Evolutionary conservation across 2,329 filamentous ascomycete genomes (phyloP).

Genomic region (Aotearoamyces nothofagi): DNA sequence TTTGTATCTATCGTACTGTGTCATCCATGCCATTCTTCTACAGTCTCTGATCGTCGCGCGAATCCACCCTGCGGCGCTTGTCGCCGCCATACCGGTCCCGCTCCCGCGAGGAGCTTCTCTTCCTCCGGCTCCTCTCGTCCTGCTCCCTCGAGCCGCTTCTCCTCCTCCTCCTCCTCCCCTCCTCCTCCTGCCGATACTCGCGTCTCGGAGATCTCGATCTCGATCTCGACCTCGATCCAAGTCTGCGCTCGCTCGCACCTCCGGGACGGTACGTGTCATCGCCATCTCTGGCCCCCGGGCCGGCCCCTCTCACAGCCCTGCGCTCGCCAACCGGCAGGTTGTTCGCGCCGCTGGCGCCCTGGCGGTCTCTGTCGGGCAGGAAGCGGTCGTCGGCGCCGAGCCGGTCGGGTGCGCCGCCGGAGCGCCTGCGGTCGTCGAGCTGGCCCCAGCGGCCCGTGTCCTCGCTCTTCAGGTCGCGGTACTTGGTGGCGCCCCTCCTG

Average conservation of each 20-base stretch:
- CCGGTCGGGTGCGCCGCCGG: conserved; percentile 21
- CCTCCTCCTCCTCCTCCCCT: conserved; percentile 1
- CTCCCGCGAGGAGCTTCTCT: conserved; percentile 41
- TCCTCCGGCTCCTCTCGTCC: conserved; percentile 32
- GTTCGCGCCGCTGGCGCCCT: conserved; percentile 48
- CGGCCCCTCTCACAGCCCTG: conserved; percentile 13
- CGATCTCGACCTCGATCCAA: conserved; percentile 25
- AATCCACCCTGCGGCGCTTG: conserved; percentile 43
- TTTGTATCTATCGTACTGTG: no score
- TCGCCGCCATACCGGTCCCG: conserved; percentile 36
- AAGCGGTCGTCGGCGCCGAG: conserved; percentile 50
- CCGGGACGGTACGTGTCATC: conserved; percentile 17
- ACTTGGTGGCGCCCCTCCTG: conserved; percentile 80
- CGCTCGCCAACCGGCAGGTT: conserved; percentile 53
- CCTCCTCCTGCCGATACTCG: conserved; percentile 27
- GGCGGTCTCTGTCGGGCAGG: conserved; percentile 39
- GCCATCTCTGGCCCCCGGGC: conserved; percentile 19
- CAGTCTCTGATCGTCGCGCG: no score
- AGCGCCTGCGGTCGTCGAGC: conserved; percentile 32
- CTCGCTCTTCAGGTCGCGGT: conserved; percentile 75
- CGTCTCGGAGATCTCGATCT: conserved; percentile 38
- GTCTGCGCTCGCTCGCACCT: conserved; percentile 21
- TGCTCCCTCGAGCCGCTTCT: no score
- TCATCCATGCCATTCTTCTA: no score
- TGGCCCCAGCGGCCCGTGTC: conserved; percentile 77